These are phyloP conservation scores for Amanita thiersii DNA, from an alignment of 768 basidiomycete genomes.

Conservation along the genomic window DNA sequence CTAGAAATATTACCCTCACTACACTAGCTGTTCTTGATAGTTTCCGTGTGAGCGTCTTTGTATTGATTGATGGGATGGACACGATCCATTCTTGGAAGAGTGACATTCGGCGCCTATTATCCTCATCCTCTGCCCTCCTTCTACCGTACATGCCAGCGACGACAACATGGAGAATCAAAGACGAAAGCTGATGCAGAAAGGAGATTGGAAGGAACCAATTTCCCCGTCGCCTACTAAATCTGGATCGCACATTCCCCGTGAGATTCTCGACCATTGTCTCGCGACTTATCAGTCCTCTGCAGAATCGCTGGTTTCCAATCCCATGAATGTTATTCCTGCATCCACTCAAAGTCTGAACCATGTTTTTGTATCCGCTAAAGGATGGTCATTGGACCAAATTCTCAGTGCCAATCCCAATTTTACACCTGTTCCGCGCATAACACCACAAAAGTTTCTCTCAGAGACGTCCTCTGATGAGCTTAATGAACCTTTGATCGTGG, in stretches of 20 bases:
- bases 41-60: no score
- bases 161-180: conserved; percentile 16
- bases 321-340: neutral
- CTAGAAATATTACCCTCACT: no score
- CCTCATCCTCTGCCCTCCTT: neutral
- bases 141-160: no score
- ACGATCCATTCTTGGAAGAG: no score
- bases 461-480: conserved; percentile 27
- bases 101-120: no score
- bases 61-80: no score
- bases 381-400: conserved; percentile 44
- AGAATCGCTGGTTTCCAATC: neutral
- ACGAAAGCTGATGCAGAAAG: conserved; percentile 14
- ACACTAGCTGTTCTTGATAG: no score
- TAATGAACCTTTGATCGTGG: conserved; percentile 50
- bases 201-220: conserved; percentile 14
- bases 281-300: conserved; percentile 3
- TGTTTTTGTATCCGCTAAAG: conserved; percentile 27
- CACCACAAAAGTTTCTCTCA: conserved; percentile 15
- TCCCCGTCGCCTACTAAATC: conserved; percentile 7
- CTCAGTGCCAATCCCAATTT: conserved; percentile 19
- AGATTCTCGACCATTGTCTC: neutral
- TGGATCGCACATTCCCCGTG: neutral
- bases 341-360: conserved; percentile 7
- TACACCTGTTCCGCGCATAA: conserved; percentile 27